phyloP scores from a whole-genome alignment of 306 rosid genomes.

The Quercus suber region DNA sequence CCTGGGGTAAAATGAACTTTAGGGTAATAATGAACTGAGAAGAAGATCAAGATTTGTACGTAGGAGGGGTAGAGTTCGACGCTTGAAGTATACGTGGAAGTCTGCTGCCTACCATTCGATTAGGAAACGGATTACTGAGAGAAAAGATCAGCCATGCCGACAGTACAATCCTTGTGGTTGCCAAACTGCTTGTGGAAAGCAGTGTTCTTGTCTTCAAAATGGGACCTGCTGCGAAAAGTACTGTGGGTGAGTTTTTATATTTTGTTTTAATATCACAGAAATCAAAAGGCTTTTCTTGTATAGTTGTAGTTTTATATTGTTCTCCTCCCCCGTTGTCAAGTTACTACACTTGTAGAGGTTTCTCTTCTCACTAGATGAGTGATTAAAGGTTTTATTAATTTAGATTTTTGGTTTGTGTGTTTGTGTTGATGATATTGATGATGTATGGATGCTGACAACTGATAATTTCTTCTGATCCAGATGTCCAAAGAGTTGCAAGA shows the following conservation, averaged over 20 bases:
- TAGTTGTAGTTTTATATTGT: neutral
- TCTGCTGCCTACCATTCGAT: slow-evolving; percentile 98
- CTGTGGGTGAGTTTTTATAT: slow-evolving; percentile 77
- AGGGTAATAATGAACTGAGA: slow-evolving; percentile 91
- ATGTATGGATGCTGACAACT: slow-evolving; percentile 1
- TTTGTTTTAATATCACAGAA: neutral
- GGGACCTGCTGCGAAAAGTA: slow-evolving; percentile 99
- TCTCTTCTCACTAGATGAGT: slow-evolving; percentile 1
- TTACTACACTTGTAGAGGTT: slow-evolving; percentile 4
- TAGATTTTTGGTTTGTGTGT: slow-evolving; percentile 8
- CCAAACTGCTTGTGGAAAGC: slow-evolving; percentile 94
- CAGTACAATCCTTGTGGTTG: slow-evolving; percentile 98
- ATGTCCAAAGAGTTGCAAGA: slow-evolving; percentile 92
- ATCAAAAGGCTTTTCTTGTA: neutral
- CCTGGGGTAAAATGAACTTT: slow-evolving; percentile 31
- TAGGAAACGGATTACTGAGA: slow-evolving; percentile 92
- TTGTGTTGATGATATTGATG: neutral
- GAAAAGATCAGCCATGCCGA: slow-evolving; percentile 96
- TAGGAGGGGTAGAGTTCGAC: slow-evolving; percentile 96
- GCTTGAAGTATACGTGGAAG: slow-evolving; percentile 96
- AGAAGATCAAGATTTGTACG: slow-evolving; percentile 94
- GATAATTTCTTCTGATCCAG: slow-evolving; percentile 30
- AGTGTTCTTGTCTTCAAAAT: slow-evolving; percentile 88
- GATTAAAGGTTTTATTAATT: slow-evolving; percentile 18
- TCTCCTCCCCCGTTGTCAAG: neutral